phyloP scores from a whole-genome alignment of 1,284 basidiomycete genomes.

The Cryptococcus jaspeensis region DNA sequence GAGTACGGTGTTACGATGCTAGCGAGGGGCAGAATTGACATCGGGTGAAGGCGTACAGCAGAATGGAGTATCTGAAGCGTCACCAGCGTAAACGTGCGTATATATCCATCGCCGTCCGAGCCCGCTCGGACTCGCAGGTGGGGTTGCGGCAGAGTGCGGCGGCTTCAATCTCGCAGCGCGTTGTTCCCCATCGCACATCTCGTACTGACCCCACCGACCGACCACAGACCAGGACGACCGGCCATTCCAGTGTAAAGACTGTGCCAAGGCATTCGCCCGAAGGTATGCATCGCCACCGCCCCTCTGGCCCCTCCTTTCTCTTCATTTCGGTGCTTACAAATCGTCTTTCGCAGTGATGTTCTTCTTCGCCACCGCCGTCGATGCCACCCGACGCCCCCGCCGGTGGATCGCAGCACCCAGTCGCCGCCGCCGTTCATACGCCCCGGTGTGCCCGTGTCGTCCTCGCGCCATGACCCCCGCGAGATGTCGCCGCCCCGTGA shows the following conservation, averaged over 20 bases:
- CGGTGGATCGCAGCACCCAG: constrained; percentile 36
- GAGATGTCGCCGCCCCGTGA: constrained; percentile 31
- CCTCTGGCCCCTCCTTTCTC: constrained; percentile 1
- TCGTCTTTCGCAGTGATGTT: constrained; percentile 42
- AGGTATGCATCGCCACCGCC: constrained; percentile 32
- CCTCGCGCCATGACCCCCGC: constrained; percentile 40
- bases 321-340: constrained; percentile 3
- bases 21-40: constrained; percentile 1
- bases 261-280: constrained; percentile 51
- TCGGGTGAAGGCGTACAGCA: constrained; percentile 42
- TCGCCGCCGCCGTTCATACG: constrained; percentile 40
- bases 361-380: constrained; percentile 51
- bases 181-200: background rate
- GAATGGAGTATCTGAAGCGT: constrained; percentile 51
- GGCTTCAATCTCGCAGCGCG: background rate
- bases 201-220: background rate
- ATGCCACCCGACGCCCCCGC: constrained; percentile 50
- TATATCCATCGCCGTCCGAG: background rate
- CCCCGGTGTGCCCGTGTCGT: constrained; percentile 43
- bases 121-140: background rate
- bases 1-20: constrained; percentile 15
- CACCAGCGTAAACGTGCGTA: constrained; percentile 52
- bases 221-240: constrained; percentile 48
- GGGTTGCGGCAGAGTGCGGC: too few species aligned
- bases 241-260: constrained; percentile 51